Evolutionary conservation across 2,329 filamentous ascomycete genomes (phyloP), one percentile per base, ranked within the genome.

Genomic region (Arthrobotrys iridis): DNA sequence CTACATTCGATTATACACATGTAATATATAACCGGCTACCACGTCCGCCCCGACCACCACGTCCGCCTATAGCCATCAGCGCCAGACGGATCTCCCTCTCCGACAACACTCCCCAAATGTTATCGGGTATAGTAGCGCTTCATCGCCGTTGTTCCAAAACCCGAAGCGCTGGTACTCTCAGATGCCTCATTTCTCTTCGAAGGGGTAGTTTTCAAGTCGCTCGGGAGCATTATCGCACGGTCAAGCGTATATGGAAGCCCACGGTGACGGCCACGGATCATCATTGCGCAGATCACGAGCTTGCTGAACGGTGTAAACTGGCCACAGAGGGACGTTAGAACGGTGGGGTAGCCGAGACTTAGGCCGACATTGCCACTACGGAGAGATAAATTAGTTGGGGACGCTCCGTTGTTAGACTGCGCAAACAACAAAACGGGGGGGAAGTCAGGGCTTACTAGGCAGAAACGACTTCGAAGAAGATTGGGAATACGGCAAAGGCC

Each of bases 391-490:
- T n/a, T 52, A 46, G 20, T 26, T 52, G n/a, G 20, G 46, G n/a
- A 52, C 5, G 20, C 26, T 48, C 78, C 77, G 50, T 77, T 77
- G 13, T 66, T 52, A 33, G 8, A 72, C 35, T 7, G 52, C 64
- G 30, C 77, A 68, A 8, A 77, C 57, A 4, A 73, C 68, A 48
- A 66, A 77, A 4, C 43, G 59, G 8, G 13, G 50, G 7, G 75
- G 71, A 18, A 76, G 10, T 5, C 4, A 33, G 45, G 4, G 20
- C 45, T 24, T 48, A 48, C 45, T 97, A 97, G 0, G 93, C 93
- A 67, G 91, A 93, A 76, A 96, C 88, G 50, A 95, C 88, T 81
- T 97, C 93, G 79, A 97, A 97, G 3, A 97, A 85, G 6, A 87
- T 55, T 4, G 78, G 65, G 41, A 79, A 79, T 7, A 68, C 67